Evolutionary conservation across 371 early-diverging fungal genomes (phyloP).

Genomic region (Furculomyces boomerangus): DNA sequence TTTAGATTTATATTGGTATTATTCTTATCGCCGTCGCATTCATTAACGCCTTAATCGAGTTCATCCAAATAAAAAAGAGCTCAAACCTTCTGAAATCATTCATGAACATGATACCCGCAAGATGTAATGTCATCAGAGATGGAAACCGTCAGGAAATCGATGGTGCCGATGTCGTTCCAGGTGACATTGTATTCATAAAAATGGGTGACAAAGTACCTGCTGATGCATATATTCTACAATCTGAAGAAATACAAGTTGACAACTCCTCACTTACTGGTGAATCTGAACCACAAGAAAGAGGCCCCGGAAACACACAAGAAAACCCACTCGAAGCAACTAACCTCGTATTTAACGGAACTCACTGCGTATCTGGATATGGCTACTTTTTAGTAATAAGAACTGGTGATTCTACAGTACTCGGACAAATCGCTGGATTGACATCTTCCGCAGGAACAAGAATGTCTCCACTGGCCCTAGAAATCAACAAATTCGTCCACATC

Average conservation of each 20-base stretch:
- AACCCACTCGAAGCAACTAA: constrained; percentile 84
- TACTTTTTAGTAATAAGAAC: constrained; percentile 83
- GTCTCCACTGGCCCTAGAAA: constrained; percentile 8
- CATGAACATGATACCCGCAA: constrained; percentile 68
- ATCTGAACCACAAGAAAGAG: constrained; percentile 76
- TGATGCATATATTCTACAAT: constrained; percentile 53
- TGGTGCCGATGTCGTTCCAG: constrained; percentile 57
- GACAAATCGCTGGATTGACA: constrained; percentile 85
- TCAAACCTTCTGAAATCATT: constrained; percentile 76
- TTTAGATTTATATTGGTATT: constrained; percentile 68
- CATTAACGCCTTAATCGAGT: constrained; percentile 81
- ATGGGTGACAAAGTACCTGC: constrained; percentile 93
- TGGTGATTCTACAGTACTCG: constrained; percentile 81
- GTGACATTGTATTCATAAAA: constrained; percentile 70
- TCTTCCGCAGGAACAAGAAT: constrained; percentile 43
- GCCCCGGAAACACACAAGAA: constrained; percentile 28
- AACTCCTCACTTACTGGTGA: constrained; percentile 95
- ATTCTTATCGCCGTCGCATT: constrained; percentile 76
- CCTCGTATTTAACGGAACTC: constrained; percentile 71
- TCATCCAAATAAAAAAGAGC: constrained; percentile 72
- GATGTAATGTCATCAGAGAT: constrained; percentile 58
- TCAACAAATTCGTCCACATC: constrained; percentile 33
- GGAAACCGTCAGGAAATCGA: constrained; percentile 36
- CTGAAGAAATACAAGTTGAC: constrained; percentile 81
- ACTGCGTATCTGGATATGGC: constrained; percentile 70